Base-by-base conservation (phyloP, 1,284 basidiomycete species). In the Moniliella sp. region DNA sequence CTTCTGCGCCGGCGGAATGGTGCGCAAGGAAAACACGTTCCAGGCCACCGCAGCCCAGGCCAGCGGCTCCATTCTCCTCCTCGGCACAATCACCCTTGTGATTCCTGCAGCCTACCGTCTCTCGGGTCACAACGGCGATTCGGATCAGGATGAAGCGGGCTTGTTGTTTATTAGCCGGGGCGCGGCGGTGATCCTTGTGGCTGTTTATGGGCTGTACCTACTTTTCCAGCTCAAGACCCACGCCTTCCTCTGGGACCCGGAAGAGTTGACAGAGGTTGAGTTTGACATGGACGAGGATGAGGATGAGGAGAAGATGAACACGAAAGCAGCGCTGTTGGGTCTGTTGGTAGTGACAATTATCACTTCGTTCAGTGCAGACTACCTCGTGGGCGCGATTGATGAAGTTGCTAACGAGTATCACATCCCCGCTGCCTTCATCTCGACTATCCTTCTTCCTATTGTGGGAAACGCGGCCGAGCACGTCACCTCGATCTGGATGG, bases 31-130 rank as follows among this genome's bases (percentile, higher is more conserved):
- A 28, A 50, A 45, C 34, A 41, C 40, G 7, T 59, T 59, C 31
- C 52, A 55, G 33, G 48, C 52, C 37, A 59, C 56, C 1, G 49
- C 56, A 4, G 56, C 56, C 14, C 56, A 59, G 43, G 54, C 56
- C 1, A 43, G 38, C 9, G 52, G 43, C 25, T 49, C 46, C n/a
- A 56, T 88, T 37, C 78, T 86, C 77, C 83, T 78, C 3, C 65
- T 88, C 21, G 70, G 81, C 4, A 79, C 78, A 58, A 81, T 86
- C 59, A 83, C 81, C 16, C 69, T 91, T 25, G 76, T 84, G 40
- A 76, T 91, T 36, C 82, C 82, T n/a, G 82, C 82, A 18, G 82
- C 82, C 1, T 86, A 81, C 52, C 69, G 74, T 51, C 40, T 39
- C 32, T 43, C 43, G 15, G n/a, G n/a, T n/a, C n/a, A n/a, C n/a